A percentile compares a stretch with the other conserved stretches of the same genome.
These are phyloP conservation scores for Scenedesmus sp. DNA, from an alignment of 163 green algal species.

Conservation along the genomic window DNA sequence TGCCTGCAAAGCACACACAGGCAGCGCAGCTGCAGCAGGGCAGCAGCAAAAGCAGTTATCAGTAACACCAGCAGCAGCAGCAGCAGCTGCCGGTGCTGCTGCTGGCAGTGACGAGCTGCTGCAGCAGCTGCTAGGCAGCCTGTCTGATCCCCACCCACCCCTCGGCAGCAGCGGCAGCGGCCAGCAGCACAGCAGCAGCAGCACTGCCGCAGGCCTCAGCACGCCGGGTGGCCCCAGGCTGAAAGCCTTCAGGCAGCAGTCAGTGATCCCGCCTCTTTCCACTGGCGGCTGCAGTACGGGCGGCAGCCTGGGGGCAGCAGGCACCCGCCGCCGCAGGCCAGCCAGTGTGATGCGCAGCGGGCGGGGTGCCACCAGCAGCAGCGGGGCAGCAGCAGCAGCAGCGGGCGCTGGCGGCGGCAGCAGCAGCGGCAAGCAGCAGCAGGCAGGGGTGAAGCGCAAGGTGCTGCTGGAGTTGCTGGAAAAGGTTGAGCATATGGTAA, in stretches of 20 bases:
- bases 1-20: not conserved
- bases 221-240: slow-evolving; percentile 18
- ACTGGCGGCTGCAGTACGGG: slow-evolving; percentile 10
- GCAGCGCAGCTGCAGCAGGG: slow-evolving; percentile 18
- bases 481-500: slow-evolving; percentile 64
- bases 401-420: not conserved
- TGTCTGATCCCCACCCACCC: not conserved
- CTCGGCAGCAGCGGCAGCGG: slow-evolving; percentile 17
- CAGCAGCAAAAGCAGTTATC: not conserved
- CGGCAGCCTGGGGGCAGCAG: not conserved
- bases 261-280: not conserved
- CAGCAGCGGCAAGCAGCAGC: slow-evolving; percentile 1
- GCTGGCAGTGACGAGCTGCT: slow-evolving; percentile 9
- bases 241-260: not conserved
- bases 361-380: not conserved
- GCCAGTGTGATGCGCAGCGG: not conserved
- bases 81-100: not conserved
- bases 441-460: slow-evolving; percentile 62
- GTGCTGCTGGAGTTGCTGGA: slow-evolving; percentile 75
- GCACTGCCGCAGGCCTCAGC: not conserved
- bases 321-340: not conserved
- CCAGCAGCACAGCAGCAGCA: not conserved
- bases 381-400: slow-evolving; percentile 22
- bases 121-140: slow-evolving; percentile 18
- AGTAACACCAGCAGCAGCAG: slow-evolving; percentile 28